Percentiles rank a stretch among this genome's conserved stretches.
phyloP scores from a whole-genome alignment of 2,329 filamentous ascomycete genomes.

The Xylariomycetidae sp. region DNA sequence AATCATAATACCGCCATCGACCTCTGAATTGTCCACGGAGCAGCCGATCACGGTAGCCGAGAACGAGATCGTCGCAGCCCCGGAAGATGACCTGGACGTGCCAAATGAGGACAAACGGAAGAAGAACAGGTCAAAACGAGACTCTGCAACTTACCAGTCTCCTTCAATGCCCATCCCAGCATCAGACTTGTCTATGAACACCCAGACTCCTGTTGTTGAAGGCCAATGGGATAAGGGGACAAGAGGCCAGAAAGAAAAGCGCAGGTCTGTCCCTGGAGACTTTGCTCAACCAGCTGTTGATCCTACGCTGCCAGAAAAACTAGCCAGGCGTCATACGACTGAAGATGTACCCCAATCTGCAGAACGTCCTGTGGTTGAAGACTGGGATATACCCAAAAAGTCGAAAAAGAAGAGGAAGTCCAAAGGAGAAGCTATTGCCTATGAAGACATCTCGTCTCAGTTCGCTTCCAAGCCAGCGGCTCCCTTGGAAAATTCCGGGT shows the following conservation, averaged over 20 bases:
- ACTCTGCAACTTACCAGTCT: constrained; percentile 4
- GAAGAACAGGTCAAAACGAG: constrained; percentile 5
- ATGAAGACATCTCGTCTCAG: constrained; percentile 18
- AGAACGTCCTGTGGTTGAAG: too few species aligned
- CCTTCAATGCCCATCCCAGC: constrained; percentile 5
- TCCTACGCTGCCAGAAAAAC: constrained; percentile 2
- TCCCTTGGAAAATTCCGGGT: constrained; percentile 32
- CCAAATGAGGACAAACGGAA: constrained; percentile 7
- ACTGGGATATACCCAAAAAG: constrained; percentile 30
- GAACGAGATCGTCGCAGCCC: not conserved
- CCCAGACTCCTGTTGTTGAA: constrained; percentile 21
- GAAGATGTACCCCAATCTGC: too few species aligned
- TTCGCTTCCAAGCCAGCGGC: constrained; percentile 27
- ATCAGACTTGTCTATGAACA: constrained; percentile 15
- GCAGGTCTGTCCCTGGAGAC: constrained; percentile 13
- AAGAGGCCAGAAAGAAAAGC: constrained; percentile 28
- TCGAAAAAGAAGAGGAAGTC: constrained; percentile 31
- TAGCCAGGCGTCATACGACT: constrained; percentile 23
- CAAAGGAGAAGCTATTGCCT: constrained; percentile 19
- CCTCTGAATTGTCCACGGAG: not conserved
- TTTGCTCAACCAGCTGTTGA: constrained; percentile 9
- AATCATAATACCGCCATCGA: not conserved
- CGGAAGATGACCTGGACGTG: constrained; percentile 8
- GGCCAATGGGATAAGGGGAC: constrained; percentile 18
- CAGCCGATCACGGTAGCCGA: not conserved